Evolutionary conservation across 1,284 basidiomycete genomes (phyloP).

Genomic region (Puccinia polysora): DNA sequence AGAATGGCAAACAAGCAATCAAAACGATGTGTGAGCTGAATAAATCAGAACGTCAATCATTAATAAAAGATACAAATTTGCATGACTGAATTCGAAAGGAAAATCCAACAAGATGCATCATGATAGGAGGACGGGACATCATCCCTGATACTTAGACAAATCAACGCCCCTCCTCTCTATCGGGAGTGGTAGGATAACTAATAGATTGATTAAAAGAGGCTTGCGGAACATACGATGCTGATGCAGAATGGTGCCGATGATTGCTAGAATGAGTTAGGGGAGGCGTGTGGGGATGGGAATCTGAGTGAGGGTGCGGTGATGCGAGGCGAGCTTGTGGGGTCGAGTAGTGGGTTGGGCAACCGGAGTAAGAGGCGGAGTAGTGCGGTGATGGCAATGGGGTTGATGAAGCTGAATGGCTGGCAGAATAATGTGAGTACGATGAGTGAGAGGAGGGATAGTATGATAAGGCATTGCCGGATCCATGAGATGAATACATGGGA

Average conservation of each 20-base stretch:
- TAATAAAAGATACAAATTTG: too few relatives aligned
- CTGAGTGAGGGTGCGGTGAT: constrained; percentile 13
- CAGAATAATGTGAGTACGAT: constrained; percentile 10
- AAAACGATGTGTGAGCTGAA: too few relatives aligned
- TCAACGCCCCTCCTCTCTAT: too few relatives aligned
- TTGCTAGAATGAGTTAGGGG: constrained; percentile 10
- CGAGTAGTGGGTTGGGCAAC: not conserved
- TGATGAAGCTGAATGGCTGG: constrained; percentile 9
- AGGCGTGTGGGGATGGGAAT: constrained; percentile 24
- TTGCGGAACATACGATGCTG: constrained; percentile 10
- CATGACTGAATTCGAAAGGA: too few relatives aligned
- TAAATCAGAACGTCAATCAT: too few relatives aligned
- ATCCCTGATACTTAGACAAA: too few relatives aligned
- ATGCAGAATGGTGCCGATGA: constrained; percentile 8
- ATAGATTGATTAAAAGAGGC: constrained; percentile 11
- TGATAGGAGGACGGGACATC: not conserved
- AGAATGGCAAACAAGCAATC: too few relatives aligned
- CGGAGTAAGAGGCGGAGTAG: constrained; percentile 5
- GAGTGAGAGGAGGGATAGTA: constrained; percentile 11
- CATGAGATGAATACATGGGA: constrained; percentile 1
- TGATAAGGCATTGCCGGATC: not conserved
- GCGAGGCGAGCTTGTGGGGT: constrained; percentile 14
- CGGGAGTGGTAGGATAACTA: constrained; percentile 1
- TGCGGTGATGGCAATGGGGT: constrained; percentile 19
- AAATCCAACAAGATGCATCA: too few relatives aligned